phyloP scores from a whole-genome alignment of 2,329 filamentous ascomycete species.

The Penicillium sclerotiorum region DNA sequence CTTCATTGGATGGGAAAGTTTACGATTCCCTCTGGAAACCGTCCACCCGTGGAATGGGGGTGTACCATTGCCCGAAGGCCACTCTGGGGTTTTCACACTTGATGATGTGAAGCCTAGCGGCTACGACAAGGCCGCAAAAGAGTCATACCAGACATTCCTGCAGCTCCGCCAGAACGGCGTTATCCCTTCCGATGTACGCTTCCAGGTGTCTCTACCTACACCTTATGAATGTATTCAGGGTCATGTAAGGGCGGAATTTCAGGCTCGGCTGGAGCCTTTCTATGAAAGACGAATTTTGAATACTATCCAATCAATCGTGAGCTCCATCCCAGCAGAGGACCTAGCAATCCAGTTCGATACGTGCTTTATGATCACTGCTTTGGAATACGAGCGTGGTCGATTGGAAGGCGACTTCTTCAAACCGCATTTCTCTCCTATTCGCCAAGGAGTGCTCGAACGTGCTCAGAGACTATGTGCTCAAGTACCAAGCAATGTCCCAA shows the following conservation, averaged over 20 bases:
- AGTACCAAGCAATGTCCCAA: slow-evolving; percentile 34
- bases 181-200: slow-evolving; percentile 29
- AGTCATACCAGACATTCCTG: slow-evolving; percentile 31
- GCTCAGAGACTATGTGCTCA: background rate
- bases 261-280: slow-evolving; percentile 27
- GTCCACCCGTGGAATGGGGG: slow-evolving; percentile 1
- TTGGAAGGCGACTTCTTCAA: slow-evolving; percentile 32
- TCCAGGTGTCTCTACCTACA: slow-evolving; percentile 38
- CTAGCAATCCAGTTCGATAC: slow-evolving; percentile 38
- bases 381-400: slow-evolving; percentile 26
- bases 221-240: slow-evolving; percentile 6
- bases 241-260: slow-evolving; percentile 26
- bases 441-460: slow-evolving; percentile 2
- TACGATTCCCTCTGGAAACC: slow-evolving; percentile 34
- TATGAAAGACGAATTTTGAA: slow-evolving; percentile 31
- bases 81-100: slow-evolving; percentile 9
- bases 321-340: slow-evolving; percentile 31
- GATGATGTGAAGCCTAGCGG: slow-evolving; percentile 19
- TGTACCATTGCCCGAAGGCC: slow-evolving; percentile 7
- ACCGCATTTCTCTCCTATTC: slow-evolving; percentile 27
- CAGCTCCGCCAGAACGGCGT: slow-evolving; percentile 19
- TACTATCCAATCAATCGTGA: slow-evolving; percentile 27
- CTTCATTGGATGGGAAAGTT: slow-evolving; percentile 32
- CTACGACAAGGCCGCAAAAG: slow-evolving; percentile 33
- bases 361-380: slow-evolving; percentile 24